These are phyloP conservation scores for Dissoconium aciculare DNA, from an alignment of 2,329 filamentous ascomycete genomes.

Conservation along the genomic window DNA sequence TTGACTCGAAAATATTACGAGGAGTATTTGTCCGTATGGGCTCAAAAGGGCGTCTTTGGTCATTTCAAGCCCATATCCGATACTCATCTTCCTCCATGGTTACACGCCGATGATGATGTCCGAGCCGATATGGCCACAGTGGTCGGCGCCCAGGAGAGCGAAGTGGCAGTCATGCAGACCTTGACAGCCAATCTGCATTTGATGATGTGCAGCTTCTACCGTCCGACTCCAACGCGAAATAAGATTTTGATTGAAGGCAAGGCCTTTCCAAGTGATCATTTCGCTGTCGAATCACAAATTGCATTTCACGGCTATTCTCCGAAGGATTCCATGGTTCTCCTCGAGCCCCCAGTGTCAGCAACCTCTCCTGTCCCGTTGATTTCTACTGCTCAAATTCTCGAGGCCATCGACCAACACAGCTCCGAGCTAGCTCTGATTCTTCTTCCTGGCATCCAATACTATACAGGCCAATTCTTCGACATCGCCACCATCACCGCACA, in stretches of 20 bases:
- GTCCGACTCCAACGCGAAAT: constrained; percentile 47
- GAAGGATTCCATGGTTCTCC: constrained; percentile 54
- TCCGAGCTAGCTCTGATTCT: constrained; percentile 59
- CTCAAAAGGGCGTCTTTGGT: constrained; percentile 66
- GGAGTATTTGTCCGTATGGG: constrained; percentile 69
- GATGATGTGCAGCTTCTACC: constrained; percentile 72
- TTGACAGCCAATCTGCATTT: constrained; percentile 70
- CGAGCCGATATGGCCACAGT: constrained; percentile 55
- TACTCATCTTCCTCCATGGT: constrained; percentile 55
- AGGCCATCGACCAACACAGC: constrained; percentile 59
- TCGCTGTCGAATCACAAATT: constrained; percentile 71
- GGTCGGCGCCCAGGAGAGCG: constrained; percentile 55
- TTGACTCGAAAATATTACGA: constrained; percentile 50
- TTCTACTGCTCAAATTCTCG: constrained; percentile 55
- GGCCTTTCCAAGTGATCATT: constrained; percentile 58
- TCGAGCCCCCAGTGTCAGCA: constrained; percentile 52
- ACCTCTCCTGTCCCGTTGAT: constrained; percentile 36
- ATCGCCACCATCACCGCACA: constrained; percentile 64
- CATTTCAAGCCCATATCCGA: constrained; percentile 60
- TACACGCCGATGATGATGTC: constrained; percentile 64
- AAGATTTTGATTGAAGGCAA: constrained; percentile 84
- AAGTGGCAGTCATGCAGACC: constrained; percentile 81
- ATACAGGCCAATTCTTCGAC: constrained; percentile 78
- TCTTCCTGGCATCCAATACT: constrained; percentile 80
- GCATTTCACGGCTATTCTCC: constrained; percentile 53